Evolutionary conservation across 805 yeast species (phyloP).

Genomic region (Tetrapisispora nanseiensis): DNA sequence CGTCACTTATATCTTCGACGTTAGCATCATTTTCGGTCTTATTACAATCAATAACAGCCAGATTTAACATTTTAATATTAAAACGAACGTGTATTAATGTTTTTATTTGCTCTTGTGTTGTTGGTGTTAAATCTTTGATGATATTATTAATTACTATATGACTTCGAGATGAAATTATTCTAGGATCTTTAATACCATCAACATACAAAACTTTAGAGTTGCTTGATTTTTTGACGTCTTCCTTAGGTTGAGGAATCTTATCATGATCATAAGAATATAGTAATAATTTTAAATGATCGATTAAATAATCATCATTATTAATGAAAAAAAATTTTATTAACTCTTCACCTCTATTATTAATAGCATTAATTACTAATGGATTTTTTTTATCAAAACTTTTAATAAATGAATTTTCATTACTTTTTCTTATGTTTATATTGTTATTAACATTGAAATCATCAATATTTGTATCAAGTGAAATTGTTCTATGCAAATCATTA

Average conservation of each 20-base stretch:
- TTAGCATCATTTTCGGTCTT: constrained; percentile 7
- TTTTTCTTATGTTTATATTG: not conserved
- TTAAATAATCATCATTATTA: not conserved
- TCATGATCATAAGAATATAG: not conserved
- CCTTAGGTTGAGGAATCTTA: not conserved
- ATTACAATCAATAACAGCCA: constrained; percentile 24
- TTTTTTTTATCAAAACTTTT: constrained; percentile 66
- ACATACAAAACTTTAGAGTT: not conserved
- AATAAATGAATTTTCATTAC: not conserved
- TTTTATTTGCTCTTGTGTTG: constrained; percentile 35
- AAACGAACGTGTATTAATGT: constrained; percentile 38
- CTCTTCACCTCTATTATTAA: not conserved
- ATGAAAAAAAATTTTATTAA: not conserved
- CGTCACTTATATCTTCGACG: constrained; percentile 11
- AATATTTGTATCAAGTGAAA: not conserved
- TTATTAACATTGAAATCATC: not conserved
- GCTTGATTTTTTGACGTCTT: not conserved
- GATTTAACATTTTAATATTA: constrained; percentile 39
- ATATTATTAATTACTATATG: not conserved
- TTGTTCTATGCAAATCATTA: not conserved
- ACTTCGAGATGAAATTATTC: not conserved
- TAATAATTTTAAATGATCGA: constrained; percentile 1
- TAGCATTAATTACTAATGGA: constrained; percentile 26
- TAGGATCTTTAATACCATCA: not conserved
- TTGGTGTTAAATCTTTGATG: constrained; percentile 15